These are phyloP conservation scores for Solanum hybrid DNA, from an alignment of 305 asterid species.

Conservation along the genomic window DNA sequence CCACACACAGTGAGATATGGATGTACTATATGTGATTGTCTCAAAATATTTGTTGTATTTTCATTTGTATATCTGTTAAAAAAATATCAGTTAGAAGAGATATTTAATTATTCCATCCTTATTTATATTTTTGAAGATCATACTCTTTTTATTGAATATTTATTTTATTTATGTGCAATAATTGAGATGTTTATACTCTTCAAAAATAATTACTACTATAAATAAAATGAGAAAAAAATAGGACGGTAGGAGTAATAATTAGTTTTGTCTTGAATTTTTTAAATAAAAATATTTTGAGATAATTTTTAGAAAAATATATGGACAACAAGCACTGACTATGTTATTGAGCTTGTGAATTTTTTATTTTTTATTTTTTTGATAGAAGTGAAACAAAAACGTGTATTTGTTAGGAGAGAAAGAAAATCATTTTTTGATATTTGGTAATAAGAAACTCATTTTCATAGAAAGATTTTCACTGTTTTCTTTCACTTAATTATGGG, in stretches of 20 bases:
- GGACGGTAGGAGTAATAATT: background rate
- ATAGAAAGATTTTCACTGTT: background rate
- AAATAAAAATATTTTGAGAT: too few species aligned
- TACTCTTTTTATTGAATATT: too few species aligned
- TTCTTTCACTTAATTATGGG: background rate
- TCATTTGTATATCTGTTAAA: accelerated
- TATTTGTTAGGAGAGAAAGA: background rate
- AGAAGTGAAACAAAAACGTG: background rate
- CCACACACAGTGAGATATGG: background rate
- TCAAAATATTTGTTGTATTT: background rate
- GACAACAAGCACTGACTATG: background rate
- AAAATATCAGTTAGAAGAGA: too few species aligned
- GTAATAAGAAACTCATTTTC: background rate
- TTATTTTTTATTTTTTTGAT: background rate
- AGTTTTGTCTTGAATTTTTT: background rate
- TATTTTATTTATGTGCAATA: background rate
- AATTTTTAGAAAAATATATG: background rate
- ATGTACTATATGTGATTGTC: accelerated
- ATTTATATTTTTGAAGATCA: background rate
- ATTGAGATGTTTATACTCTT: background rate
- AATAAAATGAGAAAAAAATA: background rate
- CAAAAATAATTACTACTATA: background rate
- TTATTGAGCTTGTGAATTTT: background rate
- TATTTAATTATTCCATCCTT: too few species aligned
- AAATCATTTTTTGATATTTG: background rate